Evolutionary conservation across 139 green algal species (phyloP).

Genomic region (Penium margaritaceum): DNA sequence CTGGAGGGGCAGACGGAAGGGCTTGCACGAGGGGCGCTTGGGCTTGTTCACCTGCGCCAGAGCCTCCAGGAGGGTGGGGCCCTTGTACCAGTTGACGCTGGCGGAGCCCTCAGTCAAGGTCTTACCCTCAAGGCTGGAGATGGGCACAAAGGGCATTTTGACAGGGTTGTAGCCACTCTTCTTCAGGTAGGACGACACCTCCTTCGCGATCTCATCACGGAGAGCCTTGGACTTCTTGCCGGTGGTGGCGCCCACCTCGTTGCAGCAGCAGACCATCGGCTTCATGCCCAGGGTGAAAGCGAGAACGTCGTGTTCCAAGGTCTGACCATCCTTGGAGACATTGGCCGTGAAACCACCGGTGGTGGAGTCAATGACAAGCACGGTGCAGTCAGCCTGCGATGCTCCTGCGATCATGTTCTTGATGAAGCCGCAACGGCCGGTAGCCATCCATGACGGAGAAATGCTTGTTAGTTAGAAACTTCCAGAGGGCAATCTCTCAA

Average conservation of each 20-base stretch:
- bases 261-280: conserved; percentile 80
- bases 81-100: no score
- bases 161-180: conserved; percentile 53
- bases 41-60: conserved; percentile 42
- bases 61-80: no score
- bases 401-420: conserved; percentile 99
- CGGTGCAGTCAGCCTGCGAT: conserved; percentile 52
- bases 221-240: conserved; percentile 76
- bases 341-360: conserved; percentile 47
- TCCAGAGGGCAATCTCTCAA: conserved; percentile 89
- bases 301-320: conserved; percentile 91
- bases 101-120: no score
- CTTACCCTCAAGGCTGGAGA: no score
- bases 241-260: conserved; percentile 71
- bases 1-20: no score
- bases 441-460: conserved; percentile 75
- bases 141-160: no score
- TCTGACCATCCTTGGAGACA: conserved; percentile 79
- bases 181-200: conserved; percentile 84
- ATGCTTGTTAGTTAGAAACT: conserved; percentile 96
- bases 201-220: conserved; percentile 92
- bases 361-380: conserved; percentile 79
- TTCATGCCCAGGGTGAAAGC: conserved; percentile 94
- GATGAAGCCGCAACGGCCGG: conserved; percentile 94
- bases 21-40: conserved; percentile 8